Conservation (phyloP, 179 eudicot species). For the Carnegiea gigantea region DNA sequence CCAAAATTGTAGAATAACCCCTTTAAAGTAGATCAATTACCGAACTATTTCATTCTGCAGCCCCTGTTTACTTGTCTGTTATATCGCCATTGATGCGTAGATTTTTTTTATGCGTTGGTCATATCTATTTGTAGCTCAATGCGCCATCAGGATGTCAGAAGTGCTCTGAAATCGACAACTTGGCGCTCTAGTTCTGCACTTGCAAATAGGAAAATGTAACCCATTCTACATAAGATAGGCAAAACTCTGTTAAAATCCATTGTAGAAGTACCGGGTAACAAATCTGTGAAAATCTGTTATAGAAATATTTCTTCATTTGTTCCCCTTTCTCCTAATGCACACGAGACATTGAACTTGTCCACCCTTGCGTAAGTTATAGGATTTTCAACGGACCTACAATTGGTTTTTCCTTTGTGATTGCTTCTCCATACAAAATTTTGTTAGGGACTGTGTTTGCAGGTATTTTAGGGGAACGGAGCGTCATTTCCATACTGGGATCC, state of each 20-base stretch:
- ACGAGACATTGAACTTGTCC: neutral
- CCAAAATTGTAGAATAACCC: no score
- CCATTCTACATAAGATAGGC: no score
- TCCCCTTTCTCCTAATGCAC: neutral
- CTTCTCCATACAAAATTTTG: neutral
- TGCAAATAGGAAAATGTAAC: neutral
- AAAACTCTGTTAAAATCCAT: neutral
- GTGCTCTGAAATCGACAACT: neutral
- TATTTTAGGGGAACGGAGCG: neutral
- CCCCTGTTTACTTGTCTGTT: no score
- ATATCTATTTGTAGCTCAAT: neutral
- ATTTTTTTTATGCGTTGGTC: no score
- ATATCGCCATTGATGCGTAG: neutral
- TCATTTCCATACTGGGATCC: neutral
- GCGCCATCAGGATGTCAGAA: neutral
- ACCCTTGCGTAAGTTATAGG: neutral
- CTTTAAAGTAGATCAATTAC: no score
- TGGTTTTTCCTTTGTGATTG: neutral
- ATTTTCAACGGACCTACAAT: neutral
- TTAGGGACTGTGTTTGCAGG: neutral
- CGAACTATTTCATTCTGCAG: no score
- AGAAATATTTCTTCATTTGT: neutral
- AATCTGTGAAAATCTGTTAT: neutral
- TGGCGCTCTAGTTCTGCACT: neutral
- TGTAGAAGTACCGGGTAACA: neutral